Base-by-base conservation (phyloP, 192 early-diverging fungal species). In the Oehlia diaphana region DNA sequence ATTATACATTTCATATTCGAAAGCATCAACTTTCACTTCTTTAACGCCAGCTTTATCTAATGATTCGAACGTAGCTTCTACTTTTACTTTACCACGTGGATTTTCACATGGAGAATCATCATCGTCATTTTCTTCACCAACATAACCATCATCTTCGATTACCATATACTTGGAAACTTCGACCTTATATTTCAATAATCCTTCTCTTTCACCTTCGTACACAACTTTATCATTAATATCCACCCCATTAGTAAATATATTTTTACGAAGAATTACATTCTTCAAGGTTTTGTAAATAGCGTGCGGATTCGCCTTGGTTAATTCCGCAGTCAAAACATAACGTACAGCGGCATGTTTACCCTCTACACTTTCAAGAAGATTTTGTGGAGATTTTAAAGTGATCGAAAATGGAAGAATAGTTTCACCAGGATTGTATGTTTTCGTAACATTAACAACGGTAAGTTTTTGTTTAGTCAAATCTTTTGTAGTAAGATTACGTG, bases 1-100 rank as follows among this genome's bases (percentile, higher is more conserved):
- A 70, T 71, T 79, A 42, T 79, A 79, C 77, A 79, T 79, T 62
- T 79, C 77, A 63, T 79, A 79, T 61, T 79, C 77, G 39, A 79
- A 79, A 26, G 77, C 67, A 62, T 79, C 77, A 33, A 79, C 77
- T 71, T 79, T 79, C 3, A 79, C 77, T 71, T 79, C 77, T 28
- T 79, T 79, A 33, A 79, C 67, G 2, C 53, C 69, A 37, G 77
- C 62, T 39, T 79, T 79, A 53, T 79, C 69, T 2, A 79, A 53
- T 0, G 69, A 69, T 26, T 79, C 77, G 23, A 79, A 79, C 7
- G 77, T 64, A 9, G 77, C 77, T 37, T 79, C 77, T 19, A 79
- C 68, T 71, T 71, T 71, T 13, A 79, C 21, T 26, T 39, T 39
- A 10, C 63, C 75, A 39, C 75, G 75, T 16, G 75, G 62, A 31